Conservation (phyloP, 495 filamentous ascomycete species). For the Daldinia caldariorum region DNA sequence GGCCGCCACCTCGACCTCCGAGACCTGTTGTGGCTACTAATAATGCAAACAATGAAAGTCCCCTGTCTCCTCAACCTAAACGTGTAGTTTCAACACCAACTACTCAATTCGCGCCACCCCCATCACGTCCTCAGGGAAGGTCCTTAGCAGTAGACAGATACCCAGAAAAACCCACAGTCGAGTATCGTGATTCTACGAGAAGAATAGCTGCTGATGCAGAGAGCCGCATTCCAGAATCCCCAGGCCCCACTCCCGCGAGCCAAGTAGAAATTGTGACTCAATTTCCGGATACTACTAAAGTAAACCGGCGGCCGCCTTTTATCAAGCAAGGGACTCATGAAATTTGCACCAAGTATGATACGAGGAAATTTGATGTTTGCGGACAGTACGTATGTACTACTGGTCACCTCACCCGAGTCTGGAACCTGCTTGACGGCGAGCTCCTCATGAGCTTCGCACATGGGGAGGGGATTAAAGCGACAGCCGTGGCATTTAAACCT, state of each 20-base stretch:
- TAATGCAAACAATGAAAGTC: constrained; percentile 30
- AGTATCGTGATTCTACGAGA: constrained; percentile 48
- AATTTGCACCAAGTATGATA: constrained; percentile 87
- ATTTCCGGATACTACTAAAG: constrained; percentile 85
- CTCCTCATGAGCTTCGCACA: constrained; percentile 81
- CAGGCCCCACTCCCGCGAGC: constrained; percentile 23
- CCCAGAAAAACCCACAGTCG: constrained; percentile 49
- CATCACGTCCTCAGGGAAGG: constrained; percentile 56
- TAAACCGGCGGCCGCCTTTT: constrained; percentile 83
- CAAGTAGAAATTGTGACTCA: constrained; percentile 46
- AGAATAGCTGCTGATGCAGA: constrained; percentile 41
- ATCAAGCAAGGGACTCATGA: constrained; percentile 74
- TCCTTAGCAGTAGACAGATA: constrained; percentile 61
- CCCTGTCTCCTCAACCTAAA: constrained; percentile 58
- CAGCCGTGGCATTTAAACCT: constrained; percentile 87
- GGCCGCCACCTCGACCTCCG: constrained; percentile 60
- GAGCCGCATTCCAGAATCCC: constrained; percentile 43
- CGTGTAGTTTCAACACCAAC: constrained; percentile 61
- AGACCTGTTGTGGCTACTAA: constrained; percentile 53
- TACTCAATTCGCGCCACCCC: constrained; percentile 52
- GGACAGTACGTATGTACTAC: constrained; percentile 88
- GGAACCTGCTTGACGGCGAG: constrained; percentile 85
- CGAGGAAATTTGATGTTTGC: constrained; percentile 83
- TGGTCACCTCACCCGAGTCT: constrained; percentile 83
- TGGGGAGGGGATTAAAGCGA: constrained; percentile 78